These are phyloP conservation scores for Agapanthus africanus DNA, from an alignment of 106 monocot genomes.

Conservation along the genomic window DNA sequence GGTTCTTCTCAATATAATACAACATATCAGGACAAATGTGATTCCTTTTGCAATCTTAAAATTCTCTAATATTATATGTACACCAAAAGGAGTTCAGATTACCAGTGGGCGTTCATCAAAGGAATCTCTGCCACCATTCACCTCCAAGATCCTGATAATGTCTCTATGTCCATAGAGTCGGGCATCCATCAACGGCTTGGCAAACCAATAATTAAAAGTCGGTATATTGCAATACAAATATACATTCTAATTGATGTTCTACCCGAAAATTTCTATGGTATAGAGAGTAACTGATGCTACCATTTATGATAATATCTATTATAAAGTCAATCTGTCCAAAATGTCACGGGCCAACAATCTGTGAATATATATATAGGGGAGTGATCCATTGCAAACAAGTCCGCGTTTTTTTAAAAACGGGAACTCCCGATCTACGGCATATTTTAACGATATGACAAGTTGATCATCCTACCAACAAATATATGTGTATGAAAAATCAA, in stretches of 20 bases:
- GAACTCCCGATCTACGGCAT: too few species aligned
- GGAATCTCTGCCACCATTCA: conserved; percentile 15
- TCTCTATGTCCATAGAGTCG: conserved; percentile 14
- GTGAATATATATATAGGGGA: too few species aligned
- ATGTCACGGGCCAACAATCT: too few species aligned
- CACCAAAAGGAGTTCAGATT: too few species aligned
- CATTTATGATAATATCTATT: background rate
- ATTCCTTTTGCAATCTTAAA: background rate
- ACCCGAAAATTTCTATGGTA: background rate
- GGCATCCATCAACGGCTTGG: conserved; percentile 7
- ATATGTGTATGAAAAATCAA: too few species aligned
- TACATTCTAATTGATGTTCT: background rate
- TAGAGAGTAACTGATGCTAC: background rate
- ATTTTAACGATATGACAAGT: too few species aligned
- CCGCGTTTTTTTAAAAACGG: too few species aligned
- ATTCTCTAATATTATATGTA: too few species aligned
- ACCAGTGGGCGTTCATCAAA: conserved; percentile 7
- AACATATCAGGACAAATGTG: background rate
- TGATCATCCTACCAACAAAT: too few species aligned
- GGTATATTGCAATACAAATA: background rate
- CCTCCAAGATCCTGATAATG: conserved; percentile 13
- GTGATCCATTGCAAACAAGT: too few species aligned
- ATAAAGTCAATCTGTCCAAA: background rate
- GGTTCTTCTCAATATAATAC: background rate
- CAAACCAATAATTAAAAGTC: background rate